Evolutionary conservation across 768 basidiomycete species (phyloP).

Genomic region (Lanmaoa rubissima): DNA sequence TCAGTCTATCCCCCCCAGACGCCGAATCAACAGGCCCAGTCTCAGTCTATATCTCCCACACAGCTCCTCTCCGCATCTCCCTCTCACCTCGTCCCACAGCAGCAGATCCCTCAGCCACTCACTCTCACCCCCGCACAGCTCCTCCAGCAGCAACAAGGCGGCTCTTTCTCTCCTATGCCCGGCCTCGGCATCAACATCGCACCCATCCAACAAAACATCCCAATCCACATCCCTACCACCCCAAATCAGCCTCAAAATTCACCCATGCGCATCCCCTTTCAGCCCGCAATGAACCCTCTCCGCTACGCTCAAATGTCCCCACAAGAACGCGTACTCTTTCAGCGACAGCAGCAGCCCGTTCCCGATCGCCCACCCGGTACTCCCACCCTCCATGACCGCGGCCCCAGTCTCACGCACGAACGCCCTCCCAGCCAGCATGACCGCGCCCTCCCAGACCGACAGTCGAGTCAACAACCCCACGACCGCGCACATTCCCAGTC

Average conservation of each 20-base stretch:
- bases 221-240: constrained; percentile 16
- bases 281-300: constrained; percentile 16
- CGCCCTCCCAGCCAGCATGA: constrained; percentile 25
- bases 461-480: constrained; percentile 21
- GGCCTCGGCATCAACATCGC: neutral
- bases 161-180: constrained; percentile 11
- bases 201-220: constrained; percentile 1
- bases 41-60: constrained; percentile 25
- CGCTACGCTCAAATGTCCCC: constrained; percentile 31
- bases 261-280: constrained; percentile 19
- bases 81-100: constrained; percentile 23
- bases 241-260: constrained; percentile 25
- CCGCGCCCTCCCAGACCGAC: constrained; percentile 19
- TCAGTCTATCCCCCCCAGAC: constrained; percentile 5
- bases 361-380: constrained; percentile 20
- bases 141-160: constrained; percentile 34
- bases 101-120: constrained; percentile 20
- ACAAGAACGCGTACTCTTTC: constrained; percentile 29
- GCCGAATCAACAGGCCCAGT: constrained; percentile 5
- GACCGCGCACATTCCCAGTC: constrained; percentile 25
- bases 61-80: neutral
- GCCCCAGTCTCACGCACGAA: constrained; percentile 20
- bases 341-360: constrained; percentile 28
- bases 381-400: constrained; percentile 25
- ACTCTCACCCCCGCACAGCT: constrained; percentile 38